Base-by-base conservation (phyloP, 1,284 basidiomycete species). In the Flammula alnicola region DNA sequence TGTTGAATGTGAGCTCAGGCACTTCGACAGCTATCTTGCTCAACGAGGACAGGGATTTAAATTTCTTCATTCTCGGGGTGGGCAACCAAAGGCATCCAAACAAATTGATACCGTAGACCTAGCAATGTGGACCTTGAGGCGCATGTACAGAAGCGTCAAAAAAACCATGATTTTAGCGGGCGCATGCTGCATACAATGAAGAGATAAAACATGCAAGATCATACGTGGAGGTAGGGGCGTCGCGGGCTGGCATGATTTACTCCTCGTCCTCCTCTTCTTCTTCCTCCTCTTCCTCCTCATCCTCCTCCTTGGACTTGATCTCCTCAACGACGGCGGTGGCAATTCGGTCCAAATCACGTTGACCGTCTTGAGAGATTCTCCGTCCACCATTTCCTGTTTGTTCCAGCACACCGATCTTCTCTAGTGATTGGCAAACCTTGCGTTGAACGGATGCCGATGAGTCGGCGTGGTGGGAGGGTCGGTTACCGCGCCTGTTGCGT, bases 371-470 rank as follows among this genome's bases (percentile, higher is more conserved):
- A 68, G 86, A 89, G 73, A 99, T 98, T 74, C 92, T 86, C 67
- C 96, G 87, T 59, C 96, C 96, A 64, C 96, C 97, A 71, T 97
- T 95, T 51, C 93, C 86, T 55, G 87, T 83, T 76, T 90, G 84
- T 79, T 99, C 96, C 62, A 99, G 83, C 54, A 99, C 96, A 68
- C 95, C 95, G 66, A 99, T 98, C 81, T 96, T 97, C 84, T 98
- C 96, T 60, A 99, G 83, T 49, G 94, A 88, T 78, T 99, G 96
- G 75, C 96, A 92, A 62, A 98, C 72, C 74, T 88, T 93, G 71
- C 93, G 89, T 74, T 95, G 91, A 44, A 95, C 89, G 56, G 86
- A 89, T 56, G 91, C 83, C 46, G 95, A 95, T 40, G 88, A 85
- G 71, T 91, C 81, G 55, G 83, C 84, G 79, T 99, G 97, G 81